Conservation (phyloP, 495 filamentous ascomycete species). For the Penicillium turbatum region DNA sequence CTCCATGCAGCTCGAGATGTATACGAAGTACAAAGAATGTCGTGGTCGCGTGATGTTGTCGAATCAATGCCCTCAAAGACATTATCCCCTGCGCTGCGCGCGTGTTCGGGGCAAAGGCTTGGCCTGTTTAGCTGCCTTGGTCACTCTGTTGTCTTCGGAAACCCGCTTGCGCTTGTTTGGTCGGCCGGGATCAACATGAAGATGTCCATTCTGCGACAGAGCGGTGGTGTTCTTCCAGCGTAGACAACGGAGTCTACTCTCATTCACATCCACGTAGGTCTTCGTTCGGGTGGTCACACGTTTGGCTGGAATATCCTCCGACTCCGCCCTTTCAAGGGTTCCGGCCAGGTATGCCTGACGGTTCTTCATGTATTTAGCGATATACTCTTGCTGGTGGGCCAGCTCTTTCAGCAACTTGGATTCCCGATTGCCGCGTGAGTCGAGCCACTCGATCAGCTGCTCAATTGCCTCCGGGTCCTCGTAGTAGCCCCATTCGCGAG, state of each 20-base stretch:
- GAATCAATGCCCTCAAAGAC: neutral
- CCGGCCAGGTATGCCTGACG: slow-evolving; percentile 65
- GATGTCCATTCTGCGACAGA: slow-evolving; percentile 69
- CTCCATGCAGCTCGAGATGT: slow-evolving; percentile 23
- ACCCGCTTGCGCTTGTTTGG: slow-evolving; percentile 59
- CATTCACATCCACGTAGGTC: slow-evolving; percentile 55
- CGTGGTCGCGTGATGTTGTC: slow-evolving; percentile 7
- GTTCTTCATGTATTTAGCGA: slow-evolving; percentile 73
- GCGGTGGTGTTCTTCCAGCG: slow-evolving; percentile 79
- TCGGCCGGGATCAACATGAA: slow-evolving; percentile 73
- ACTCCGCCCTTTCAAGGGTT: slow-evolving; percentile 49
- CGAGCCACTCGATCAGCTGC: slow-evolving; percentile 79
- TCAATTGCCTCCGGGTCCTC: slow-evolving; percentile 74
- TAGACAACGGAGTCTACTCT: slow-evolving; percentile 61
- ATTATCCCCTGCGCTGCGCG: slow-evolving; percentile 37
- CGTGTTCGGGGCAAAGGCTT: slow-evolving; percentile 48
- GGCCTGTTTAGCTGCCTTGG: slow-evolving; percentile 43
- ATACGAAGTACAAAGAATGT: slow-evolving; percentile 17
- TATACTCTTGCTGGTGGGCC: slow-evolving; percentile 67
- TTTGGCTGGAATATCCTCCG: slow-evolving; percentile 55
- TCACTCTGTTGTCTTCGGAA: slow-evolving; percentile 39
- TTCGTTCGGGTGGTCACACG: slow-evolving; percentile 76
- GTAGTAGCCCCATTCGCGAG: slow-evolving; percentile 86
- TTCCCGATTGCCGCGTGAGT: slow-evolving; percentile 78
- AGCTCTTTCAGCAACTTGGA: slow-evolving; percentile 82